Percentiles rank a stretch among this genome's conserved stretches.
Conservation (phyloP, 2,329 filamentous ascomycete genomes). For the Verticillium nubilum region DNA sequence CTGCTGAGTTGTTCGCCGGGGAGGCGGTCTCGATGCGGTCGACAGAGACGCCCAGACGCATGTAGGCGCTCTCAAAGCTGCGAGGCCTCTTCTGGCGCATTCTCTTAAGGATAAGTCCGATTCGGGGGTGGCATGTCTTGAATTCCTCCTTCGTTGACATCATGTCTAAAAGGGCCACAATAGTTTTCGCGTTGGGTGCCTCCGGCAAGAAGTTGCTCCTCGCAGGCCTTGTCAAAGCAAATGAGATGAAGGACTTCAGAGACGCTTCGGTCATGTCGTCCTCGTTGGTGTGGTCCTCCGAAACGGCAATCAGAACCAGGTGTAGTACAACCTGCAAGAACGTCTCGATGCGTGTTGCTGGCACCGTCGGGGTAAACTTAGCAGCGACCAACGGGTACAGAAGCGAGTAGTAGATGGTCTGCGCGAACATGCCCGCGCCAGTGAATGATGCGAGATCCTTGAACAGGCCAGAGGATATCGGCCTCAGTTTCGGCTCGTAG, state of each 20-base stretch:
- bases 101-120: slow-evolving; percentile 73
- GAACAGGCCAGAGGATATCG: slow-evolving; percentile 74
- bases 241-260: slow-evolving; percentile 64
- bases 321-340: slow-evolving; percentile 91
- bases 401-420: slow-evolving; percentile 84
- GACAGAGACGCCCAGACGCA: slow-evolving; percentile 57
- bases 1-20: slow-evolving; percentile 62
- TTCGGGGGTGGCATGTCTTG: slow-evolving; percentile 78
- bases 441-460: slow-evolving; percentile 73
- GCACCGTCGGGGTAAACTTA: slow-evolving; percentile 66
- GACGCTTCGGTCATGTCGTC: slow-evolving; percentile 40
- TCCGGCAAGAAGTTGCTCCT: slow-evolving; percentile 56
- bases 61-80: slow-evolving; percentile 65
- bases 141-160: slow-evolving; percentile 66
- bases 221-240: slow-evolving; percentile 60
- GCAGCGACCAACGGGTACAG: slow-evolving; percentile 71
- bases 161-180: slow-evolving; percentile 58
- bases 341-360: slow-evolving; percentile 77
- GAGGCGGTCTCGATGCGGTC: slow-evolving; percentile 79
- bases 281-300: slow-evolving; percentile 68
- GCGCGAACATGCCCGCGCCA: slow-evolving; percentile 76
- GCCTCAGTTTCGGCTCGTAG: slow-evolving; percentile 78
- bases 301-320: slow-evolving; percentile 75
- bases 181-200: slow-evolving; percentile 52
- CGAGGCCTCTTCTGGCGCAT: slow-evolving; percentile 78